A percentile compares a stretch with the other conserved stretches of the same genome.
Evolutionary conservation across 2,329 filamentous ascomycete species (phyloP).

Genomic region (Diaporthe vexans): DNA sequence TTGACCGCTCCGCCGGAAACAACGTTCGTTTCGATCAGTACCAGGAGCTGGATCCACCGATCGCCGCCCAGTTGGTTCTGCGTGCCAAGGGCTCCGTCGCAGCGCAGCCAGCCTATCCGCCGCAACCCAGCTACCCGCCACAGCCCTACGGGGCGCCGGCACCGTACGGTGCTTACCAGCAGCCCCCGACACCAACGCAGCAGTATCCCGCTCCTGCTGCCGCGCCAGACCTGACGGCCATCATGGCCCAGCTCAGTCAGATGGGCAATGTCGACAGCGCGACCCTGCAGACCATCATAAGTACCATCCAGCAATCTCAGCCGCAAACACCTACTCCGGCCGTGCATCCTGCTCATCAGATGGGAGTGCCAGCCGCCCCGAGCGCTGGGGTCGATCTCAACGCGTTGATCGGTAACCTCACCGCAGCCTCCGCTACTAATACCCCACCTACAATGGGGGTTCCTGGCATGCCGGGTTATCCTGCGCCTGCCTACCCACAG

Average conservation of each 20-base stretch:
- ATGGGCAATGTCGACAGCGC: slow-evolving; percentile 78
- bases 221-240: slow-evolving; percentile 68
- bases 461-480: slow-evolving; percentile 46
- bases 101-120: slow-evolving; percentile 47
- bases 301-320: slow-evolving; percentile 63
- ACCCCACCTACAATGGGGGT: slow-evolving; percentile 24
- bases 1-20: slow-evolving; percentile 83
- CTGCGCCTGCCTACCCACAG: slow-evolving; percentile 46
- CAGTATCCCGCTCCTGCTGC: slow-evolving; percentile 46
- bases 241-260: slow-evolving; percentile 73
- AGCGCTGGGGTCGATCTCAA: slow-evolving; percentile 60
- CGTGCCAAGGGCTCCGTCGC: slow-evolving; percentile 69
- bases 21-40: slow-evolving; percentile 92
- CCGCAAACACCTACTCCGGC: slow-evolving; percentile 29
- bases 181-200: slow-evolving; percentile 49
- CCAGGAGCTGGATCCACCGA: slow-evolving; percentile 81
- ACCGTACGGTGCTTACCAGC: slow-evolving; percentile 49
- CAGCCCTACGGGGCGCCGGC: slow-evolving; percentile 44
- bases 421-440: slow-evolving; percentile 31
- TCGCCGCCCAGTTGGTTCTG: slow-evolving; percentile 85
- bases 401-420: slow-evolving; percentile 59
- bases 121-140: slow-evolving; percentile 50
- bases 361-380: slow-evolving; percentile 45
- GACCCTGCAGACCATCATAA: slow-evolving; percentile 78
- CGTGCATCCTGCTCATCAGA: slow-evolving; percentile 20